Conservation (phyloP, 768 basidiomycete genomes). For the Exidia glandulosa region DNA sequence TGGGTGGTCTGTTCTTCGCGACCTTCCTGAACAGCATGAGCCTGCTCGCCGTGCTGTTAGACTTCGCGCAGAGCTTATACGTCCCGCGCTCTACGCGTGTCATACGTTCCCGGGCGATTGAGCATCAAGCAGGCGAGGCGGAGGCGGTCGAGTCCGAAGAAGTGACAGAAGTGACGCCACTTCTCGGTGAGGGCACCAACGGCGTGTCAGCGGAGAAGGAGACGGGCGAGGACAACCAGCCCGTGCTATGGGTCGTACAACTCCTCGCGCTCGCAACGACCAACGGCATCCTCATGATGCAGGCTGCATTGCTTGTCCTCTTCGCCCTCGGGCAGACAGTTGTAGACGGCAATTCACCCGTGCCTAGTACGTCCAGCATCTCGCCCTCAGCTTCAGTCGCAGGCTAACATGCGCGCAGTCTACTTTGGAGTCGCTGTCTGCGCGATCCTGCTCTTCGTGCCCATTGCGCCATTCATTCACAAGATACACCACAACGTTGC, state of each 20-base stretch:
- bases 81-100: conserved; percentile 23
- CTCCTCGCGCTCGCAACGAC: conserved; percentile 42
- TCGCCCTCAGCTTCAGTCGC: background rate
- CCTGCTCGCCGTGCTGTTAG: conserved; percentile 30
- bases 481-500: conserved; percentile 33
- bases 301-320: conserved; percentile 38
- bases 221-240: conserved; percentile 7
- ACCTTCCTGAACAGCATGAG: conserved; percentile 42
- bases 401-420: conserved; percentile 24
- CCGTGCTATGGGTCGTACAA: conserved; percentile 50
- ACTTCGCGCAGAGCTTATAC: background rate
- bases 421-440: conserved; percentile 37
- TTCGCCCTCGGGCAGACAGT: conserved; percentile 45
- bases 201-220: conserved; percentile 5
- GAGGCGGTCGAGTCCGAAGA: conserved; percentile 10
- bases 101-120: conserved; percentile 15
- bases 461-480: conserved; percentile 53
- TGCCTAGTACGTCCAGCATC: conserved; percentile 30
- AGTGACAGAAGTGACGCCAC: conserved; percentile 44
- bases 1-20: conserved; percentile 49
- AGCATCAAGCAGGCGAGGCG: conserved; percentile 15
- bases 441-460: conserved; percentile 41
- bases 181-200: conserved; percentile 23
- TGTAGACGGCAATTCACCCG: conserved; percentile 46
- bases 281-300: conserved; percentile 40